Conservation (phyloP, 768 basidiomycete genomes). For the Dioszegia aurantiaca region DNA sequence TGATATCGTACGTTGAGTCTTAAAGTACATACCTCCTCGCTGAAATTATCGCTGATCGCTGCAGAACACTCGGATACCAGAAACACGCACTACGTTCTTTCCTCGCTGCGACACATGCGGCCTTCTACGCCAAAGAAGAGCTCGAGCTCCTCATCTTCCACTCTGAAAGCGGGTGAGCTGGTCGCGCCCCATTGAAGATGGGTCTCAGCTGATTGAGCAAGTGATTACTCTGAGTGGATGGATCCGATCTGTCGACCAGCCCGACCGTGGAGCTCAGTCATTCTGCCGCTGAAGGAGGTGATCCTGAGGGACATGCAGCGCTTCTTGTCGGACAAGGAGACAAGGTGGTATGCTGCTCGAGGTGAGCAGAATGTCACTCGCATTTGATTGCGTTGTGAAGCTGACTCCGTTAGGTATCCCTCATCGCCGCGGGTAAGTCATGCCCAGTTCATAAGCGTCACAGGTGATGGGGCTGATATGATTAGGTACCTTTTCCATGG, state of each 20-base stretch:
- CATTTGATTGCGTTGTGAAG: neutral
- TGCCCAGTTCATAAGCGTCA: neutral
- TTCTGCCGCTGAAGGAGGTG: conserved; percentile 44
- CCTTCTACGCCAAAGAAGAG: conserved; percentile 27
- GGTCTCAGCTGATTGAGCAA: neutral
- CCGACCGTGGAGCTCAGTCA: conserved; percentile 42
- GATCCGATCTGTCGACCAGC: conserved; percentile 31
- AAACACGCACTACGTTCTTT: conserved; percentile 17
- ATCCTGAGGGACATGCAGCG: conserved; percentile 37
- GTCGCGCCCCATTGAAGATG: no score
- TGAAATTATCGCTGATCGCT: conserved; percentile 3
- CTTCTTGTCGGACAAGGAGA: conserved; percentile 37
- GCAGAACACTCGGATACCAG: conserved; percentile 14
- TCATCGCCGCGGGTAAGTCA: conserved; percentile 39
- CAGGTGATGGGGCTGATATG: no score
- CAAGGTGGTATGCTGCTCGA: conserved; percentile 44
- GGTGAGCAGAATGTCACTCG: conserved; percentile 31
- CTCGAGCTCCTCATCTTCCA: conserved; percentile 34
- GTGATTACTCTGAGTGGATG: conserved; percentile 17
- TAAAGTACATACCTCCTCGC: neutral
- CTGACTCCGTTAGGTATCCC: conserved; percentile 37
- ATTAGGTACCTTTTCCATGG: conserved; percentile 35
- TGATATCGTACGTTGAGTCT: conserved; percentile 7
- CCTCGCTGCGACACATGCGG: conserved; percentile 21
- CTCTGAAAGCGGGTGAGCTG: conserved; percentile 15